Base-by-base conservation (phyloP, 2,329 filamentous ascomycete genomes). In the Trichoderma brevicompactum region DNA sequence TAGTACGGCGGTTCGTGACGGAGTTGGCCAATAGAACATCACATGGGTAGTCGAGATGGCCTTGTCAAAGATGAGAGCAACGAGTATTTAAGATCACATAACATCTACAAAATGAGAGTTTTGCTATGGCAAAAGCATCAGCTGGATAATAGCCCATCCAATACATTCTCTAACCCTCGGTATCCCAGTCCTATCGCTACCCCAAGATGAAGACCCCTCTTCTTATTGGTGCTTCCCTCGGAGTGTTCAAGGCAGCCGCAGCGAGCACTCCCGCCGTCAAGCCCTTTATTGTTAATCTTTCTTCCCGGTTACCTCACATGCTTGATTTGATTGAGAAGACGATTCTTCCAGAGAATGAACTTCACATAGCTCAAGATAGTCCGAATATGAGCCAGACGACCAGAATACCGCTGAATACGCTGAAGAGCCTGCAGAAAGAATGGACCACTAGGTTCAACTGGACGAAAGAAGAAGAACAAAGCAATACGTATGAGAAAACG, bases 361-460 rank as follows among this genome's bases (percentile, higher is more conserved):
- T 67, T 19, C 52, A 56, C 6, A 58, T 65, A 7, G 41, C 41
- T 15, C 19, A 50, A 19, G 43, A 44, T 7, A 65, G 23, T 32
- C n/a, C 8, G 3, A 65, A 65, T 32, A 65, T 46, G 41, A 65
- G 53, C 15, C 9, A 36, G 36, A 50, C 66, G 1, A 53, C 52
- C 1, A 68, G 69, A 17, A 67, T 70, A 2, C 44, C 60, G 12
- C 52, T 71, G 0, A 43, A 64, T 10, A 56, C 62, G 17, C 52
- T 71, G 4, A 67, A 66, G 54, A 23, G 50, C 1, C 43, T 72
- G 15, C 63, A 65, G 8, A 49, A 53, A 1, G 34, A 72, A 48
- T 72, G 70, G 70, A 8, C 64, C 3, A 43, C 43, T 1, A 52
- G 64, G 28, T 72, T 72, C 43, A 64, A 69, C 28, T 72, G 70